Base-by-base conservation (phyloP, 345 rosid species). In the Orychophragmus violaceus region DNA sequence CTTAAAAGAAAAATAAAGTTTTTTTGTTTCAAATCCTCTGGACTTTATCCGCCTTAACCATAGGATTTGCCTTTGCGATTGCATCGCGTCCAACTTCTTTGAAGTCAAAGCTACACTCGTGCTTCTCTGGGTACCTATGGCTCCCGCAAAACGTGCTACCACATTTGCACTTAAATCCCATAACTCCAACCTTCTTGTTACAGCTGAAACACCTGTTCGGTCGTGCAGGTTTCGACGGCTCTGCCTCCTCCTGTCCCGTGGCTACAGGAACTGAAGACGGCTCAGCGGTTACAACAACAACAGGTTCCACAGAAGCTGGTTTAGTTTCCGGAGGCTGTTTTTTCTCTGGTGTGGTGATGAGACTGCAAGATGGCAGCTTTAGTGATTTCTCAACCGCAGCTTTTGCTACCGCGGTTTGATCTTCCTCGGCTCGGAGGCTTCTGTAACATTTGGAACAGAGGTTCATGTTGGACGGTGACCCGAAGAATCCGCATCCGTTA, bases 381-480 rank as follows among this genome's bases (percentile, higher is more conserved):
- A 91, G 70, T 1, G 97, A 85, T 29, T 81, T 88, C 74, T 83
- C 72, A 65, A 89, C 79, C 0, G 81, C 95, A 17, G 90, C 87
- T 76, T 82, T 87, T 0, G 88, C 87, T 6, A 83, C 76, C 0
- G 82, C 85, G 1, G 82, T 80, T 18, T 76, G 89, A 50, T 85
- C 88, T 62, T 91, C 96, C 42, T 67, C 30, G 1, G 72, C 81
- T 5, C 87, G 85, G 3, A 84, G 19, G 56, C 84, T 85, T 17
- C 81, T 68, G 82, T 84, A 88, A 74, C 98, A 91, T 82, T 85
- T 88, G 32, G 98, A 91, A 66, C 96, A 91, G 12, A 91, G 91
- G 65, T 84, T 81, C 92, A 87, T 91, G 80, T 82, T 89, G 8
- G 91, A 64, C 2, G 92, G 74, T 64, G 86, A 79, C 4, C 96